Evolutionary conservation across 2,329 filamentous ascomycete species (phyloP).

Genomic region (Metarhizium album): DNA sequence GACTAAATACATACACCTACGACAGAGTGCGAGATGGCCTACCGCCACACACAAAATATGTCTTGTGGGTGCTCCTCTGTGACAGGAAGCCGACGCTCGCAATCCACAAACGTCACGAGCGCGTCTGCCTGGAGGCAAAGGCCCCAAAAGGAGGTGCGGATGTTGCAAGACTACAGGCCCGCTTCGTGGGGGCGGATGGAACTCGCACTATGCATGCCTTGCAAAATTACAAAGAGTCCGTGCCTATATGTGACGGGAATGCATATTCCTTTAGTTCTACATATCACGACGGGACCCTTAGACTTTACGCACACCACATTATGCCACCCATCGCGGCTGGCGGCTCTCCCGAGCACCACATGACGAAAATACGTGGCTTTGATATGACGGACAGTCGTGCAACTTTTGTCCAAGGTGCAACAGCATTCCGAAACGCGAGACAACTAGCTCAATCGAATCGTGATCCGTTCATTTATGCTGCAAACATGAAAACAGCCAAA

Average conservation of each 20-base stretch:
- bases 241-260: slow-evolving; percentile 24
- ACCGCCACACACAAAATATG: too few relatives aligned
- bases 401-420: slow-evolving; percentile 21
- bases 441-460: slow-evolving; percentile 27
- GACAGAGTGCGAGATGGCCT: too few relatives aligned
- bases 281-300: slow-evolving; percentile 25
- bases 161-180: slow-evolving; percentile 23
- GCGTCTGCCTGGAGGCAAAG: slow-evolving; percentile 31
- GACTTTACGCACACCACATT: slow-evolving; percentile 22
- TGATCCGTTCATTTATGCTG: slow-evolving; percentile 21
- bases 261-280: slow-evolving; percentile 23
- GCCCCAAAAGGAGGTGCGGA: slow-evolving; percentile 19
- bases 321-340: slow-evolving; percentile 7
- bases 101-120: too few relatives aligned
- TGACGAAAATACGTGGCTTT: slow-evolving; percentile 23
- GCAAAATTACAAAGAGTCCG: slow-evolving; percentile 18
- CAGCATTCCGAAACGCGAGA: slow-evolving; percentile 26
- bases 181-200: slow-evolving; percentile 26
- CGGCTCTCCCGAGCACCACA: slow-evolving; percentile 20
- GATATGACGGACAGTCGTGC: slow-evolving; percentile 16
- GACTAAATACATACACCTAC: too few relatives aligned
- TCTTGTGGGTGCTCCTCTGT: too few relatives aligned
- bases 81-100: too few relatives aligned
- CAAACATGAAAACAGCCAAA: slow-evolving; percentile 12
- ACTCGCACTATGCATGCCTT: slow-evolving; percentile 26